Percentiles rank a stretch among this genome's conserved stretches.
These are phyloP conservation scores for Cryptococcus deneoformans DNA, from an alignment of 1,284 basidiomycete genomes.

Conservation along the genomic window DNA sequence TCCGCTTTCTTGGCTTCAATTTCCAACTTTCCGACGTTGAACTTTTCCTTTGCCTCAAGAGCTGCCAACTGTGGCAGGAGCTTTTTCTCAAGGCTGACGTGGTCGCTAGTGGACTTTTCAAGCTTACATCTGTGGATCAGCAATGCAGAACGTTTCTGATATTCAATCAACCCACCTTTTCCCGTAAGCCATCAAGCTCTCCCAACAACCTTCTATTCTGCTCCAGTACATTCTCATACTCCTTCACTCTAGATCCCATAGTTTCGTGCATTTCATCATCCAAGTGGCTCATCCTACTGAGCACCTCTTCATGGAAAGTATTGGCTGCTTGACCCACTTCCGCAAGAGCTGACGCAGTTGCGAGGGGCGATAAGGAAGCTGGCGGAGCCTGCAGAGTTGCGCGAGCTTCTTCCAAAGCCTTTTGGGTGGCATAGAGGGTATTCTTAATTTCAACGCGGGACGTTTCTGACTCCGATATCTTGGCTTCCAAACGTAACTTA, in stretches of 20 bases:
- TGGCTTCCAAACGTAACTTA: no score
- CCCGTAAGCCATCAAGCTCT: conserved; percentile 14
- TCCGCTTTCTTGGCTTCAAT: background rate
- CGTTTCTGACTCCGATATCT: no score
- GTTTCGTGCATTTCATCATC: conserved; percentile 17
- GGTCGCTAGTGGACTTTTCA: background rate
- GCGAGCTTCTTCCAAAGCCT: background rate
- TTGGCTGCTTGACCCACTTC: conserved; percentile 6
- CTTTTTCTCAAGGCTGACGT: background rate
- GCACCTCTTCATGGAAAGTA: conserved; percentile 16
- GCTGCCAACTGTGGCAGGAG: background rate
- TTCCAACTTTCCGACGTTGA: background rate
- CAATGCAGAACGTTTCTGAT: background rate
- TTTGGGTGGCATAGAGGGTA: no score
- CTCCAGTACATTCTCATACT: conserved; percentile 14
- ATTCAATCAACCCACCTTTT: conserved; percentile 6
- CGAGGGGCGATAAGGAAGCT: background rate
- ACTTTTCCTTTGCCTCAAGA: background rate
- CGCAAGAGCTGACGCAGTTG: conserved; percentile 1
- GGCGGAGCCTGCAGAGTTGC: background rate
- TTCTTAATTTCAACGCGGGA: no score
- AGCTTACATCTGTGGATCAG: background rate
- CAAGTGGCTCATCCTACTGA: conserved; percentile 10
- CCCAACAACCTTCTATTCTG: conserved; percentile 11
- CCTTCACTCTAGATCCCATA: conserved; percentile 14